Evolutionary conservation across 345 rosid genomes (phyloP), one percentile per base, ranked within the genome.

Genomic region (Acer negundo): DNA sequence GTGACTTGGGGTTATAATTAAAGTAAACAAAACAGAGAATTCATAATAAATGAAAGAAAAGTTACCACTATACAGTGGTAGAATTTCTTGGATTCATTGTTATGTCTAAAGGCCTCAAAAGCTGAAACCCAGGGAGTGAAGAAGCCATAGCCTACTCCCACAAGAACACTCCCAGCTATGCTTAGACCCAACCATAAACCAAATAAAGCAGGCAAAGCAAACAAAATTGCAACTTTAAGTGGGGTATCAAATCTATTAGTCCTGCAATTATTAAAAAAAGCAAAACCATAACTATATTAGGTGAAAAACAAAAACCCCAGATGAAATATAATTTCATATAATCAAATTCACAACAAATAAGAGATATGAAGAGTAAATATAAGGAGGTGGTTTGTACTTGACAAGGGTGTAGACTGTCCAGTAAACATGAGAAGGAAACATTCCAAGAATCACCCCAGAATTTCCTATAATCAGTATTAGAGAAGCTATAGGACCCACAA

Each of bases 51-150:
- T 6, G 19, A 64, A 20, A 15, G 23, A 4, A 62, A 72, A 26
- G 80, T 69, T 88, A 91, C 95, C 92, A 89, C 91, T 65, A 91
- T 38, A 77, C 88, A 87, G 72, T 90, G 97, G 77, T 84, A 77
- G 82, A 93, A 83, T 78, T 85, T 93, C 81, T 87, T 88, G 84
- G 82, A 87, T 66, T 75, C 87, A 79, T 87, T 59, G 67, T 84
- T 86, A 68, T 85, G 87, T 83, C 97, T 86, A 64, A 91, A 95
- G 75, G 98, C 98, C 80, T 93, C 90, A 75, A 95, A 93, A 84
- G 97, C 82, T 65, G 92, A 87, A 78, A 93, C 80, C 97, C 97
- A 91, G 59, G 97, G 97, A 63, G 93, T 82, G 81, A 95, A 87
- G 83, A 90, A 93, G 1, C 97, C 97, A 82, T 91, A 91, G n/a